Evolutionary conservation across 495 filamentous ascomycete genomes (phyloP), one percentile per base, ranked within the genome.

Genomic region (Apodospora peruviana): DNA sequence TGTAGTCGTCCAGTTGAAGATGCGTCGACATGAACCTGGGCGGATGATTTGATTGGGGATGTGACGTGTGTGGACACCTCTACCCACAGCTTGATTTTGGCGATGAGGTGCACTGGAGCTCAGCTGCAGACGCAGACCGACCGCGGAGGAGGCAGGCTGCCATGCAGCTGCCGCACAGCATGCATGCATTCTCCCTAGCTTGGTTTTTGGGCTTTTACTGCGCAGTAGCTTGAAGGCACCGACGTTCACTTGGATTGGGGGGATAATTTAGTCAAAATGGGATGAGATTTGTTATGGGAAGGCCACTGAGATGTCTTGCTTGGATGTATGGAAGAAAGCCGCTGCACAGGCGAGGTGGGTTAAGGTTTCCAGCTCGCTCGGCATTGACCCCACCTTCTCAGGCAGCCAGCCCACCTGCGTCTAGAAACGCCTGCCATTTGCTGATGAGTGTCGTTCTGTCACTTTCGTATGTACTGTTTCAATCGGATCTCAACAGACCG

Each of bases 131-230:
- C 32, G 12, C 18, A 40, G 34, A 47, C 34, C 45, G 34, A 40
- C 5, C 18, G 34, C 34, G 10, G 45, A 47, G 35, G 35, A 14
- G 37, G 34, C 45, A 38, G 18, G 18, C 21, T 47, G 34, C 45
- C 45, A 40, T 47, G 45, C 45, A 47, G 45, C 35, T 41, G 34
- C 45, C 29, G 43, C 35, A 14, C 43, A n/a, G n/a, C n/a, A n/a
- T 40, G 45, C 44, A 47, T 39, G 45, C 34, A 19, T 21, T 22
- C 16, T 39, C 34, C 19, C 32, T 27, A 47, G 44, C 32, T 22
- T 18, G 20, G 20, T 17, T 21, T 47, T 40, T 32, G 36, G 19
- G 37, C 37, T 19, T 40, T n/a, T n/a, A n/a, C n/a, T n/a, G n/a
- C n/a, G n/a, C n/a, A n/a, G 11, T 9, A 32, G 7, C 27, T 32